Conservation (phyloP, 768 basidiomycete species). For the Leucosporidium scottii region DNA sequence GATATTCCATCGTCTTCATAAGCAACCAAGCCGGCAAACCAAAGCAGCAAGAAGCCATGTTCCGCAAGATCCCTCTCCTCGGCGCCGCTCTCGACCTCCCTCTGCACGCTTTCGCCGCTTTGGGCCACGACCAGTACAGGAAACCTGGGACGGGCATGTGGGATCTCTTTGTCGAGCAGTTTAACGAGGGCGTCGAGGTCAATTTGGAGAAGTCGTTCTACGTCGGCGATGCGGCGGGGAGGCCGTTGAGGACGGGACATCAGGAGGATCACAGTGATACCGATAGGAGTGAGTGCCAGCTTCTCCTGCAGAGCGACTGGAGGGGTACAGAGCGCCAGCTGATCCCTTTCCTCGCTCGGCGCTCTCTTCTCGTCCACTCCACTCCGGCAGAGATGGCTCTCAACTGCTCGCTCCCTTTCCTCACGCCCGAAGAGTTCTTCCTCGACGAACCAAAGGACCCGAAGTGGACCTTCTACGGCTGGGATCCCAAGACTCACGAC, state of each 20-base stretch:
- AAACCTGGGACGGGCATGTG: slow-evolving; percentile 46
- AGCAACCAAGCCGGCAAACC: slow-evolving; percentile 81
- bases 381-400: slow-evolving; percentile 21
- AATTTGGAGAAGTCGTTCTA: slow-evolving; percentile 44
- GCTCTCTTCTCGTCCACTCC: neutral
- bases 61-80: slow-evolving; percentile 24
- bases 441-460: neutral
- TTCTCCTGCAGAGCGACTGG: neutral
- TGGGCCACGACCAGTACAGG: slow-evolving; percentile 39
- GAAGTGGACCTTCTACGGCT: slow-evolving; percentile 10
- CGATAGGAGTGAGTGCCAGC: slow-evolving; percentile 25
- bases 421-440: slow-evolving; percentile 37
- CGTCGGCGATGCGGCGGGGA: slow-evolving; percentile 47
- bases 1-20: slow-evolving; percentile 65
- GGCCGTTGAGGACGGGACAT: neutral
- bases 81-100: slow-evolving; percentile 36
- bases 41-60: slow-evolving; percentile 51
- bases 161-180: slow-evolving; percentile 34
- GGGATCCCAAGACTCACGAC: slow-evolving; percentile 10
- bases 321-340: neutral
- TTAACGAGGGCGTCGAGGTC: slow-evolving; percentile 54
- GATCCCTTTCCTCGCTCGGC: too few relatives aligned
- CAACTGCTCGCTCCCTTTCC: slow-evolving; percentile 32
- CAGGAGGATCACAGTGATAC: slow-evolving; percentile 22
- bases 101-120: slow-evolving; percentile 43